These are phyloP conservation scores for Salix viminalis DNA, from an alignment of 345 rosid genomes.

Conservation along the genomic window DNA sequence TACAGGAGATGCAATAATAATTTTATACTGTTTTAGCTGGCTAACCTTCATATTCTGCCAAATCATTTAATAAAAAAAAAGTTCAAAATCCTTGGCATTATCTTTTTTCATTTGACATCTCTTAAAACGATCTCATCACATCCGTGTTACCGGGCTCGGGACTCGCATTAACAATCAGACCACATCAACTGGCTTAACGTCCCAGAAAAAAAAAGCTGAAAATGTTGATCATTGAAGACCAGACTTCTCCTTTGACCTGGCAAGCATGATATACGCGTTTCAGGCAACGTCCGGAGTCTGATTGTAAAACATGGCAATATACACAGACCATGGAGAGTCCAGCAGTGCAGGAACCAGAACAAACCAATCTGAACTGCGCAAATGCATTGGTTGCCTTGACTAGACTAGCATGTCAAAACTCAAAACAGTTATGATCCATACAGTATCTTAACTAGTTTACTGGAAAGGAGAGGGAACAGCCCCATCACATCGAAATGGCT, in stretches of 20 bases:
- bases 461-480: neutral
- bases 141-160: too few relatives aligned
- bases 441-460: neutral
- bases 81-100: too few relatives aligned
- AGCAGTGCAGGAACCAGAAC: neutral
- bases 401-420: neutral
- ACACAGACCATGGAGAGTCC: neutral
- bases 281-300: neutral
- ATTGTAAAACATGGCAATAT: neutral
- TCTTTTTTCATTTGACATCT: too few relatives aligned
- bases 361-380: neutral
- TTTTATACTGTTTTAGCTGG: too few relatives aligned
- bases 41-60: too few relatives aligned
- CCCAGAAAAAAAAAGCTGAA: too few relatives aligned
- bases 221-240: neutral
- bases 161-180: too few relatives aligned
- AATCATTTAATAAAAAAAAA: too few relatives aligned
- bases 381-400: neutral
- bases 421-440: neutral
- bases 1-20: too few relatives aligned
- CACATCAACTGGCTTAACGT: too few relatives aligned
- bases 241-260: neutral
- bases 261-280: neutral
- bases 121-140: too few relatives aligned
- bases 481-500: neutral